Base-by-base conservation (phyloP, 192 early-diverging fungal genomes). In the Dissophora ornata region DNA sequence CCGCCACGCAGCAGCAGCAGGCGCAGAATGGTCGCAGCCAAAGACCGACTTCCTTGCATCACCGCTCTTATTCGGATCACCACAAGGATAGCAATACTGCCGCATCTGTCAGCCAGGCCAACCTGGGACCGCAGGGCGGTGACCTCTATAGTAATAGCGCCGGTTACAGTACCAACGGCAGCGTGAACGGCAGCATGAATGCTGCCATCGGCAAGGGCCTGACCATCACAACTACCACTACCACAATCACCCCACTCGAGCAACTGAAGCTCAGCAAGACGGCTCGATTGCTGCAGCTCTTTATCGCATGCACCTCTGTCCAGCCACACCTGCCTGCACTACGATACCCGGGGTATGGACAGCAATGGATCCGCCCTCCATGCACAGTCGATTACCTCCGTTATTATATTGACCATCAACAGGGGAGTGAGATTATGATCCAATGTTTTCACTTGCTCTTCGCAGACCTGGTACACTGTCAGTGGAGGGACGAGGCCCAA, bases 351-450 rank as follows among this genome's bases (percentile, higher is more conserved):
- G 71, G 71, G 4, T 75, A 75, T 29, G 71, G 71, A 19, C 71
- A 75, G 18, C 71, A 67, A 38, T 75, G 71, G 71, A 56, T 67
- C 50, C 71, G 71, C 5, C 63, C 71, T 5, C 71, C 71, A 15
- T 67, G 62, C 44, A 60, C 42, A 33, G 45, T 75, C 44, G 57
- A 75, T 50, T 75, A 75, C 24, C 36, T 75, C 2, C 29, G 55
- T 12, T 44, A 75, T 28, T 75, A 55, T 54, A 28, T 41, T 12
- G 71, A 75, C 40, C 63, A 75, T 9, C 57, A 60, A 12, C 32
- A 54, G 5, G 44, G 42, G 6, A 42, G 32, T 4, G 56, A 66
- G 4, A 55, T 60, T 9, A 49, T 75, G 42, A 36, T 75, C 18
- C 71, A 47, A 15, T 66, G 63, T n/a, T 75, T 75, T 32, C 62